Base-by-base conservation (phyloP, 192 early-diverging fungal genomes). In the Coemansia sp. region DNA sequence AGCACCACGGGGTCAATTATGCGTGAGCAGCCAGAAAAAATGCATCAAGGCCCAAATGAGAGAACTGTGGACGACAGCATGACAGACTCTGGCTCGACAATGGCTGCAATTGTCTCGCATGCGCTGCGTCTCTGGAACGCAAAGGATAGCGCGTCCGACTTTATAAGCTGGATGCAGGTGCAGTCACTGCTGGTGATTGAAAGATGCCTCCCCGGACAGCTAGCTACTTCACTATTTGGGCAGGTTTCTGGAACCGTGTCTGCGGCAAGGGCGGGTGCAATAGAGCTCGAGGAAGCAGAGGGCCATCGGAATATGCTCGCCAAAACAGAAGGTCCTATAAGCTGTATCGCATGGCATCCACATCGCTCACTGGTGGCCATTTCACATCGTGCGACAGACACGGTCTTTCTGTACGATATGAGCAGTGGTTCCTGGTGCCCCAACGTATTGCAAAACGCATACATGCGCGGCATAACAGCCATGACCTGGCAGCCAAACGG, bases 301-400 rank as follows among this genome's bases (percentile, higher is more conserved):
- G 55, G 49, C 15, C 43, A 55, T 17, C 56, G 34, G n/a, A 58
- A 26, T 28, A 73, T 73, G 63, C 50, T 73, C 32, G 45, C 59
- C 9, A 66, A 58, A 39, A 55, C 59, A 3, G 63, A 73, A 14
- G 70, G 70, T 5, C 70, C 70, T 2, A 50, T 89, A 40, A 65
- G 64, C 26, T 76, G 71, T n/a, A 57, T 90, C 3, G 87, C 87
- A 0, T 92, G 87, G 85, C 90, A 92, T 37, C 86, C 80, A 17
- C 77, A 87, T 49, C 73, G 78, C 28, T 79, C 83, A 8, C 53
- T 86, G 3, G 43, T 92, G 17, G 87, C 87, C 3, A 67, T 92
- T 38, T 83, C 81, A 0, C 85, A 87, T 47, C 68, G 80, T 53
- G 57, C 65, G 0, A 77, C 84, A 11, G 78, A 87, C 51, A 64